phyloP scores from a whole-genome alignment of 2,329 filamentous ascomycete species.

The Byssothecium circinans region DNA sequence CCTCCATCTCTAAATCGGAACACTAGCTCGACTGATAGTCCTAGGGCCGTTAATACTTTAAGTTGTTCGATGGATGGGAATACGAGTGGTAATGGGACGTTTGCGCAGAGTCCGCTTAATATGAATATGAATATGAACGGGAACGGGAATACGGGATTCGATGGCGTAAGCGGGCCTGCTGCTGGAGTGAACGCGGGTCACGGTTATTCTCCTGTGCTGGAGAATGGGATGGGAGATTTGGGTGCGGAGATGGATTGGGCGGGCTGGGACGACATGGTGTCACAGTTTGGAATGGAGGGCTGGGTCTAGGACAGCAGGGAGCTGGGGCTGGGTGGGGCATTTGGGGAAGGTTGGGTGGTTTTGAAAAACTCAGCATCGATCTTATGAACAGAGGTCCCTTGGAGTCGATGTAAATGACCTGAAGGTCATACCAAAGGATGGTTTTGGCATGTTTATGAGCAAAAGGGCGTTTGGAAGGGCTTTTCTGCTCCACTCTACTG shows the following conservation, averaged over 20 bases:
- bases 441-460: too few species aligned
- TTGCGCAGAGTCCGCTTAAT: conserved; percentile 6
- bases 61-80: neutral
- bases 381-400: too few species aligned
- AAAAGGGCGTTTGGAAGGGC: too few species aligned
- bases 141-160: conserved; percentile 15
- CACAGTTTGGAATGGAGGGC: conserved; percentile 50
- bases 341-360: conserved; percentile 34
- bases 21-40: neutral
- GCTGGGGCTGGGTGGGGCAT: conserved; percentile 18
- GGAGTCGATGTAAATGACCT: too few species aligned
- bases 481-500: too few species aligned
- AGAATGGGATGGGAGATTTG: conserved; percentile 36
- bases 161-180: too few species aligned
- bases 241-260: conserved; percentile 51
- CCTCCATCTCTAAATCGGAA: neutral
- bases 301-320: conserved; percentile 15
- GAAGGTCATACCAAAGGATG: too few species aligned
- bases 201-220: neutral
- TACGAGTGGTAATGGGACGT: neutral
- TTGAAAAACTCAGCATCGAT: conserved; percentile 1
- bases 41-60: neutral
- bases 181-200: neutral
- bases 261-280: conserved; percentile 52
- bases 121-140: conserved; percentile 24